Evolutionary conservation across 805 yeast species (phyloP).

Genomic region (Lipomyces mesembrius): DNA sequence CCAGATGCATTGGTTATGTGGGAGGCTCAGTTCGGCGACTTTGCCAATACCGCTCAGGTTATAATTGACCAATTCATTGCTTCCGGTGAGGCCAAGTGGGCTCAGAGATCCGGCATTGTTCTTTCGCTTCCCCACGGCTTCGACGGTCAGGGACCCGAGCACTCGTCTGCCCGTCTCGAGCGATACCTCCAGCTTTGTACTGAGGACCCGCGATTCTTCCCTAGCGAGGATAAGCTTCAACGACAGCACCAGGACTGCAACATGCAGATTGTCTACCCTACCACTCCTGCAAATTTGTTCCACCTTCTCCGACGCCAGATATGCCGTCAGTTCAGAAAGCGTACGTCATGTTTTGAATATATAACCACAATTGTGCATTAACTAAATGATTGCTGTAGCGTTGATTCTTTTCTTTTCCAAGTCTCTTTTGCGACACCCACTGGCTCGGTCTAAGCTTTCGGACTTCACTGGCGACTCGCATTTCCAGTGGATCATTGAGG

Average conservation of each 20-base stretch:
- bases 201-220: slow-evolving; percentile 95
- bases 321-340: slow-evolving; percentile 95
- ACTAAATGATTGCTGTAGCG: slow-evolving; percentile 55
- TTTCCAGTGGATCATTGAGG: slow-evolving; percentile 97
- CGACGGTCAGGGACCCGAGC: slow-evolving; percentile 99
- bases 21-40: slow-evolving; percentile 99
- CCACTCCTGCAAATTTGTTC: slow-evolving; percentile 96
- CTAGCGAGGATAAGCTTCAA: slow-evolving; percentile 81
- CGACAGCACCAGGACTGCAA: slow-evolving; percentile 99
- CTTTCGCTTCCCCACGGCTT: slow-evolving; percentile 98
- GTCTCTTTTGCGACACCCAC: slow-evolving; percentile 93
- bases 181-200: slow-evolving; percentile 94
- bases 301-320: slow-evolving; percentile 97
- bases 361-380: neutral
- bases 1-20: slow-evolving; percentile 97
- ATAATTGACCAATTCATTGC: slow-evolving; percentile 95
- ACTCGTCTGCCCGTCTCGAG: slow-evolving; percentile 96
- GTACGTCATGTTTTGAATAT: slow-evolving; percentile 9
- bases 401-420: slow-evolving; percentile 87
- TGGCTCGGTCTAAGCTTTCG: slow-evolving; percentile 80
- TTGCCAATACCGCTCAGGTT: slow-evolving; percentile 99
- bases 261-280: slow-evolving; percentile 97
- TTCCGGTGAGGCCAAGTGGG: slow-evolving; percentile 98
- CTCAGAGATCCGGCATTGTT: slow-evolving; percentile 96
- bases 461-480: slow-evolving; percentile 92